Conservation (phyloP, 148 eudicot species). For the Bassia scoparia region DNA sequence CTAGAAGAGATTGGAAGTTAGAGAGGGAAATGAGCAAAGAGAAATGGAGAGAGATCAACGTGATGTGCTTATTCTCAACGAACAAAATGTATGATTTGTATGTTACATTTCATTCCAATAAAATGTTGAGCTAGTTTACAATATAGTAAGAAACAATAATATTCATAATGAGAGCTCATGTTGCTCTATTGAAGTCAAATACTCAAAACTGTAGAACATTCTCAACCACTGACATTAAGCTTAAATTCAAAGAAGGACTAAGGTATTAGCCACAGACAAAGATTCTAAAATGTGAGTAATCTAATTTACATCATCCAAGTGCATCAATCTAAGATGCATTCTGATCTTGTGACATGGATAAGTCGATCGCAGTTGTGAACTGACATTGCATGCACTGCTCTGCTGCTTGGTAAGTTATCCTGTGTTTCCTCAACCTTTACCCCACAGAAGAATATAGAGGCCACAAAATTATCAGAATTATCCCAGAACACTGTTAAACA, state of each 20-base stretch:
- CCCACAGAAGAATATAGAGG: conserved; percentile 61
- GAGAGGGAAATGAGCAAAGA: too few relatives aligned
- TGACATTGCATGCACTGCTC: conserved; percentile 22
- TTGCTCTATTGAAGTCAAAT: not conserved
- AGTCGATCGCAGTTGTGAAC: conserved; percentile 6
- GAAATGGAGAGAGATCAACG: too few relatives aligned
- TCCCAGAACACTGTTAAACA: conserved; percentile 45
- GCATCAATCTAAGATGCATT: not conserved
- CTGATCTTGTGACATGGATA: conserved; percentile 7
- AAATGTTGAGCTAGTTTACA: too few relatives aligned
- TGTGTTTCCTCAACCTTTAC: conserved; percentile 29
- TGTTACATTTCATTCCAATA: too few relatives aligned
- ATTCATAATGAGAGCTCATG: not conserved
- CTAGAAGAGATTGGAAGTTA: not conserved
- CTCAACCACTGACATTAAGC: not conserved
- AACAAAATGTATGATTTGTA: not conserved
- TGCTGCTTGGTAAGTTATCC: conserved; percentile 17
- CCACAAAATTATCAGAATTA: conserved; percentile 40
- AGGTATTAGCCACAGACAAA: not conserved
- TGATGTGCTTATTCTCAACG: not conserved
- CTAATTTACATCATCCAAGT: not conserved
- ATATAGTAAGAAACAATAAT: not conserved
- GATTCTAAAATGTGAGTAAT: not conserved
- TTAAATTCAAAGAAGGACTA: not conserved
- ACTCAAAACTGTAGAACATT: not conserved